Evolutionary conservation across 2,329 filamentous ascomycete species (phyloP).

Genomic region (Fusarium incarnatum): DNA sequence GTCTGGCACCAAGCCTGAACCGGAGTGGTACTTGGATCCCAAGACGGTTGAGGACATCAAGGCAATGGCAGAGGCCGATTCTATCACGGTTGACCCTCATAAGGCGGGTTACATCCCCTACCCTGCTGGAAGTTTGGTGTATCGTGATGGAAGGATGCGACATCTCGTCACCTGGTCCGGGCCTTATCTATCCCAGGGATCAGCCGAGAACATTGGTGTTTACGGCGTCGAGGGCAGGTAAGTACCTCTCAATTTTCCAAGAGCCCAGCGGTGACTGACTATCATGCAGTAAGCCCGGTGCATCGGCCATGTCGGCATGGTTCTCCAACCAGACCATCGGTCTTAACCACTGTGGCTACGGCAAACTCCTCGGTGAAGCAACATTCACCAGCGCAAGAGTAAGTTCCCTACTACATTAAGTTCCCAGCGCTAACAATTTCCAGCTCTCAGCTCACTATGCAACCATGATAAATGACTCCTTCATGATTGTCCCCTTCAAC

Average conservation of each 20-base stretch:
- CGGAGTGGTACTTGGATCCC: constrained; percentile 50
- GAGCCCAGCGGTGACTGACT: accelerated
- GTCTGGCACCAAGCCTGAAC: constrained; percentile 41
- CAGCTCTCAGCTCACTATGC: constrained; percentile 57
- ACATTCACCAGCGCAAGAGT: constrained; percentile 58
- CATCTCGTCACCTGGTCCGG: constrained; percentile 58
- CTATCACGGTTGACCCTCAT: constrained; percentile 61
- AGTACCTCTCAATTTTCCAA: not conserved
- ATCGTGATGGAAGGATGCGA: constrained; percentile 58
- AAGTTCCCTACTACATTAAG: not conserved
- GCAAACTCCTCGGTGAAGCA: constrained; percentile 56
- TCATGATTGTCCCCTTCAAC: constrained; percentile 58
- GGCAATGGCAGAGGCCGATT: constrained; percentile 55
- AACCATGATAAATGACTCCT: constrained; percentile 52
- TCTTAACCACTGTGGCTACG: constrained; percentile 55
- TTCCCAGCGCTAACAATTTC: not conserved
- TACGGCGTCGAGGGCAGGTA: constrained; percentile 59
- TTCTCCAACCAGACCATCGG: constrained; percentile 59
- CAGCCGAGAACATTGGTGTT: constrained; percentile 55
- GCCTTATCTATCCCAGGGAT: constrained; percentile 55
- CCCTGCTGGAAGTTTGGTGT: constrained; percentile 58
- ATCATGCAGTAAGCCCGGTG: constrained; percentile 55
- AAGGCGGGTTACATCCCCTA: constrained; percentile 62
- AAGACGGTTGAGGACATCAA: constrained; percentile 56
- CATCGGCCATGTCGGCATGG: constrained; percentile 58